A percentile compares a stretch with the other conserved stretches of the same genome.
Evolutionary conservation across 164 flowering plant species (phyloP).

Genomic region (Dillenia suffruticosa): DNA sequence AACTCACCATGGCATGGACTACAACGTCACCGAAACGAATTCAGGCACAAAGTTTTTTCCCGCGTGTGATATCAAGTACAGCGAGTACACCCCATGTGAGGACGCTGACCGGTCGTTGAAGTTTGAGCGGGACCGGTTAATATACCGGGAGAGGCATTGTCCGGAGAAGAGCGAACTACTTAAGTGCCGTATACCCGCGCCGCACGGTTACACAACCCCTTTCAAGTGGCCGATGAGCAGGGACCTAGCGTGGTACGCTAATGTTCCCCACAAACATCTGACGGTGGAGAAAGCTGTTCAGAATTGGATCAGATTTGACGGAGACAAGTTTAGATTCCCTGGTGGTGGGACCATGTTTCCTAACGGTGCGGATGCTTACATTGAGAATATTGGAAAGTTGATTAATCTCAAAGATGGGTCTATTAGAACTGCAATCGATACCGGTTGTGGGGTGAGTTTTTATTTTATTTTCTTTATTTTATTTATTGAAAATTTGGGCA

Average conservation of each 20-base stretch:
- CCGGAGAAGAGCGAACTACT: constrained; percentile 32
- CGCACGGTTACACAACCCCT: constrained; percentile 40
- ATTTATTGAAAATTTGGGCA: not conserved
- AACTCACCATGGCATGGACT: constrained; percentile 22
- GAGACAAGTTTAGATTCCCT: constrained; percentile 32
- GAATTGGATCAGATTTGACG: constrained; percentile 41
- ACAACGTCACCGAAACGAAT: not conserved
- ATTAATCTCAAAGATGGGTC: constrained; percentile 42
- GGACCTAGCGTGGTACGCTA: constrained; percentile 48
- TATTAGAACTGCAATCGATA: constrained; percentile 52
- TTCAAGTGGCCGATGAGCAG: constrained; percentile 52
- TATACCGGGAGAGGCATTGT: constrained; percentile 52
- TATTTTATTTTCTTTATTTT: not conserved
- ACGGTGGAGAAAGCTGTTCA: constrained; percentile 54
- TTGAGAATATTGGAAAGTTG: constrained; percentile 36
- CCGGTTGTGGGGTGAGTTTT: constrained; percentile 46
- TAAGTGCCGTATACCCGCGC: constrained; percentile 48
- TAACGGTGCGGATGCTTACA: constrained; percentile 41
- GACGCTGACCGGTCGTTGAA: constrained; percentile 28
- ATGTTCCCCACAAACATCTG: constrained; percentile 48
- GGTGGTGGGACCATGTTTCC: constrained; percentile 60
- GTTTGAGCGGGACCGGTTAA: constrained; percentile 22
- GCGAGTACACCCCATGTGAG: constrained; percentile 59
- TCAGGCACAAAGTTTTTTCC: constrained; percentile 14
- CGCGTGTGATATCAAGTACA: constrained; percentile 22